Conservation (phyloP, 495 filamentous ascomycete genomes). For the Xylaria flabelliformis region DNA sequence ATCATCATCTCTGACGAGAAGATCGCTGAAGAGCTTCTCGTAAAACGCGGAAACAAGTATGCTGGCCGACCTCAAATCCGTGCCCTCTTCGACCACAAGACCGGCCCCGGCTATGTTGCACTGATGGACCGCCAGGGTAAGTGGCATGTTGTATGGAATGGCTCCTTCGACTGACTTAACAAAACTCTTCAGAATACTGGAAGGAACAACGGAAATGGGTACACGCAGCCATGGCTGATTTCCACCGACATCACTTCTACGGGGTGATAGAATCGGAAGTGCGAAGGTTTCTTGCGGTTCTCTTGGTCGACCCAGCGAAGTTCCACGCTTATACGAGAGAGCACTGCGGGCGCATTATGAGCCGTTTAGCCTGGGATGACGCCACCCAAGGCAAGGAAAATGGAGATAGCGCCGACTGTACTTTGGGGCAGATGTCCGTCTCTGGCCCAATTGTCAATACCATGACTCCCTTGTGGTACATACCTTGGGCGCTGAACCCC, state of each 20-base stretch:
- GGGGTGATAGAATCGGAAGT: conserved; percentile 56
- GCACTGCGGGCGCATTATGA: conserved; percentile 56
- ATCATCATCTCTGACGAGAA: conserved; percentile 62
- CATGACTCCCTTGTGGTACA: conserved; percentile 51
- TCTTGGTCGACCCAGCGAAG: conserved; percentile 53
- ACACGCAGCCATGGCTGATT: conserved; percentile 56
- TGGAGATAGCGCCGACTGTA: conserved; percentile 52
- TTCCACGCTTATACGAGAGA: conserved; percentile 54
- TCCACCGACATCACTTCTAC: conserved; percentile 55
- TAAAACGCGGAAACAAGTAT: conserved; percentile 60
- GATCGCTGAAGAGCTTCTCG: conserved; percentile 62
- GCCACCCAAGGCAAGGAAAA: conserved; percentile 50
- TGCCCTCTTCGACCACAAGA: conserved; percentile 55
- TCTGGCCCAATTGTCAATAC: conserved; percentile 57
- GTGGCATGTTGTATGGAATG: conserved; percentile 22
- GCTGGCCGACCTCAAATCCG: conserved; percentile 58
- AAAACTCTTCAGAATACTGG: conserved; percentile 47
- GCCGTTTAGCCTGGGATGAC: conserved; percentile 55
- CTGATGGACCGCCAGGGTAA: conserved; percentile 58
- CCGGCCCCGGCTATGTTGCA: conserved; percentile 53
- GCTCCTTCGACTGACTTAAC: background rate
- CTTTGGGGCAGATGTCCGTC: conserved; percentile 56
- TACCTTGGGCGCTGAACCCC: conserved; percentile 47
- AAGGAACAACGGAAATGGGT: conserved; percentile 55
- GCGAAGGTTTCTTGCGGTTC: conserved; percentile 48